Evolutionary conservation across 2,329 filamentous ascomycete genomes (phyloP).

Genomic region (Teratosphaeria pseudoeucalypti): DNA sequence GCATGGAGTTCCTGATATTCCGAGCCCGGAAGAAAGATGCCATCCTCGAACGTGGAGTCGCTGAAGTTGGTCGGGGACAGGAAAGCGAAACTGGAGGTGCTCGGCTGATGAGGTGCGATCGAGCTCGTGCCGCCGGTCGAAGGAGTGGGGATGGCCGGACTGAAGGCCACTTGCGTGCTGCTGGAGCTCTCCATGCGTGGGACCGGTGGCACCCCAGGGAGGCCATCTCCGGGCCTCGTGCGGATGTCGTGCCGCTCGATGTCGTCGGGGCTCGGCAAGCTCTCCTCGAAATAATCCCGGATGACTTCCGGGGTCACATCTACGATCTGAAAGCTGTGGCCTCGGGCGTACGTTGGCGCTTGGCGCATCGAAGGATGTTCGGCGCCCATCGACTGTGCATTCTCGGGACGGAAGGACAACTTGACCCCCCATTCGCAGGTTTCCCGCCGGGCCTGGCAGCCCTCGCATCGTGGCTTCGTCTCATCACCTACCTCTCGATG

Average conservation of each 20-base stretch:
- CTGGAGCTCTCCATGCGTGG: background rate
- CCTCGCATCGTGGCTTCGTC: constrained; percentile 22
- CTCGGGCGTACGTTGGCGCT: constrained; percentile 8
- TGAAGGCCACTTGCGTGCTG: background rate
- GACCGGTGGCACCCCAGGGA: background rate
- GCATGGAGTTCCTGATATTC: constrained; percentile 24
- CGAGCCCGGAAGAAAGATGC: constrained; percentile 24
- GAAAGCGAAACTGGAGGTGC: constrained; percentile 4
- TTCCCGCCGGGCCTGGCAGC: constrained; percentile 20
- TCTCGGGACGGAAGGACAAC: constrained; percentile 20
- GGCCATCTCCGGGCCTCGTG: background rate
- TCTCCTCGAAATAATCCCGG: constrained; percentile 20
- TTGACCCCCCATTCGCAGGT: constrained; percentile 22
- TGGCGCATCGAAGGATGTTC: constrained; percentile 24
- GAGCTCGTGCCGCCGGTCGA: background rate
- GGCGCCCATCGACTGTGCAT: constrained; percentile 18
- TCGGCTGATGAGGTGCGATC: background rate
- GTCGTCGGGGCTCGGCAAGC: background rate
- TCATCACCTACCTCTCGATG: constrained; percentile 16
- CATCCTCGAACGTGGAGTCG: constrained; percentile 20
- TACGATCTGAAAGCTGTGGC: constrained; percentile 17
- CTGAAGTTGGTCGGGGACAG: constrained; percentile 17
- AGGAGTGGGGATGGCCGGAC: background rate
- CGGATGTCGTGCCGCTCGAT: background rate
- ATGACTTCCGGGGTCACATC: constrained; percentile 23